Conservation (phyloP, 768 basidiomycete genomes). For the Nidularia sp. region DNA sequence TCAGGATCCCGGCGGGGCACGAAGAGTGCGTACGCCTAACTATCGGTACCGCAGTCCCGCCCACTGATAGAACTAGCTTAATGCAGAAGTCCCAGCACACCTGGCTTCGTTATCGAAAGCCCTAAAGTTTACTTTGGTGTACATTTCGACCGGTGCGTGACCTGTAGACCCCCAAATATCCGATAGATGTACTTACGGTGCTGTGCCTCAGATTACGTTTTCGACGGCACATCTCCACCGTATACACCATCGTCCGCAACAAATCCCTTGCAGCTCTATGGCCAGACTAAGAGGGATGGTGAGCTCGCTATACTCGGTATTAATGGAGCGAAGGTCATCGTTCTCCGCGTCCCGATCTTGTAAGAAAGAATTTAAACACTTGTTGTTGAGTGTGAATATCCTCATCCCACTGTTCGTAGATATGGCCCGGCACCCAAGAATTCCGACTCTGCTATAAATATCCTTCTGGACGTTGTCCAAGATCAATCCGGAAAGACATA, state of each 20-base stretch:
- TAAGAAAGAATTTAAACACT: constrained; percentile 27
- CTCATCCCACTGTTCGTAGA: constrained; percentile 33
- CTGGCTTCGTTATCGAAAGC: constrained; percentile 65
- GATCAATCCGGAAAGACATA: constrained; percentile 86
- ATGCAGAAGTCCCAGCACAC: constrained; percentile 68
- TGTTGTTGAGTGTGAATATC: background rate
- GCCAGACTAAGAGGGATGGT: constrained; percentile 80
- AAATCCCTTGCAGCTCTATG: constrained; percentile 89
- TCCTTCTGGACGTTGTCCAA: constrained; percentile 80
- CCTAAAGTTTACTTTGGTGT: constrained; percentile 69
- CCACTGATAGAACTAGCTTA: constrained; percentile 51
- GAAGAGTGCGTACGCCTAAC: constrained; percentile 36
- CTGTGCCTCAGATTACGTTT: constrained; percentile 76
- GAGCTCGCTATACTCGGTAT: constrained; percentile 73
- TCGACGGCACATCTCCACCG: constrained; percentile 89
- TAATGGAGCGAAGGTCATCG: constrained; percentile 51
- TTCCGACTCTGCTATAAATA: constrained; percentile 85
- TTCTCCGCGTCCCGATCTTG: constrained; percentile 91
- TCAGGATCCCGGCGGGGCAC: constrained; percentile 67
- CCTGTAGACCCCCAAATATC: background rate
- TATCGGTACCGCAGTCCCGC: background rate
- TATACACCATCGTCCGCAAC: constrained; percentile 72
- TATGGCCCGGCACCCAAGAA: constrained; percentile 86
- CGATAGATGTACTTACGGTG: background rate
- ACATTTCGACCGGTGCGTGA: constrained; percentile 81